Evolutionary conservation across 805 yeast species (phyloP).

Genomic region (Nakazawaea anatomiae): DNA sequence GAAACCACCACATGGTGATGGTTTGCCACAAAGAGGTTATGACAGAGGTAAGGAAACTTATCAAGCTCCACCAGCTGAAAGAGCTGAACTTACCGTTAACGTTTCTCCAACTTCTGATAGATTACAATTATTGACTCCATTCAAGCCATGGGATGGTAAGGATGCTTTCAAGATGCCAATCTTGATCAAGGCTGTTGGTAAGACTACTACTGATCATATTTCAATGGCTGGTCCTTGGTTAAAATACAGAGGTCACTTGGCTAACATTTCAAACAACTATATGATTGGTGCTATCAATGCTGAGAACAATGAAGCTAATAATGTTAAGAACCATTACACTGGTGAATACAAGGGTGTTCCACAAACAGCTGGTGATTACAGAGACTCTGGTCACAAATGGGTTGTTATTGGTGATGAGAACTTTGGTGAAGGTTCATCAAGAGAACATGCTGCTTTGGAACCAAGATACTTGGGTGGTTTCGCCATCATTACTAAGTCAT

Average conservation of each 20-base stretch:
- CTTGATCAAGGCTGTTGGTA: constrained; percentile 92
- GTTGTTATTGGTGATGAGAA: constrained; percentile 98
- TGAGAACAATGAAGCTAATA: constrained; percentile 93
- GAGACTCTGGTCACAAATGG: constrained; percentile 90
- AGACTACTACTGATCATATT: constrained; percentile 98
- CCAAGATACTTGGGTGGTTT: constrained; percentile 99
- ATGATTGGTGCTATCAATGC: constrained; percentile 99
- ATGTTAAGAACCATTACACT: constrained; percentile 82
- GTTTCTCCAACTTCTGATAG: constrained; percentile 92
- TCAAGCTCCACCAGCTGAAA: constrained; percentile 94
- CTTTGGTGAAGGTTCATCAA: constrained; percentile 99
- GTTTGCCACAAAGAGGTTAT: constrained; percentile 74
- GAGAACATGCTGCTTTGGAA: constrained; percentile 99
- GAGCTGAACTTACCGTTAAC: constrained; percentile 64
- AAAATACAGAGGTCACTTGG: constrained; percentile 99
- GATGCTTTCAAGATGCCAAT: constrained; percentile 87
- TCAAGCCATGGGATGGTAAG: constrained; percentile 95
- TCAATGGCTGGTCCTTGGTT: constrained; percentile 99
- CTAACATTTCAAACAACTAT: constrained; percentile 97
- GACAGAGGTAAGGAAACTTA: constrained; percentile 69
- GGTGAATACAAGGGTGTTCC: constrained; percentile 95
- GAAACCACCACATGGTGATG: constrained; percentile 75
- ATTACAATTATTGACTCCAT: constrained; percentile 90
- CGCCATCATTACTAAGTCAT: constrained; percentile 95
- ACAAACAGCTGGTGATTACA: constrained; percentile 92